Evolutionary conservation across 2,329 filamentous ascomycete genomes (phyloP).

Genomic region (Alternaria rosae): DNA sequence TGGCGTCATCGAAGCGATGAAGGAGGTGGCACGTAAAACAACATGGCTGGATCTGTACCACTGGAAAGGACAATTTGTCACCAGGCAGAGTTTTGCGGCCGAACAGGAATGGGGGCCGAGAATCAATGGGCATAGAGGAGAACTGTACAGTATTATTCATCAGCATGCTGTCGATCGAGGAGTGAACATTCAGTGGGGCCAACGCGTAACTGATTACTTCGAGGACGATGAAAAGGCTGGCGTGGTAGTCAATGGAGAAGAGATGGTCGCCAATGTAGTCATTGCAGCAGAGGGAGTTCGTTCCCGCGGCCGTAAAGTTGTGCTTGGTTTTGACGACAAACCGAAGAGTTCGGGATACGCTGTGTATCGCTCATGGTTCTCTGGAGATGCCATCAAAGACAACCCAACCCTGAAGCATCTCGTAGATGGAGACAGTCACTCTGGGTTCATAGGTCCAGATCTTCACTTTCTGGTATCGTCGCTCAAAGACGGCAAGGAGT

Average conservation of each 20-base stretch:
- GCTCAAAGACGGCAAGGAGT: slow-evolving; percentile 45
- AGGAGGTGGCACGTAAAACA: slow-evolving; percentile 59
- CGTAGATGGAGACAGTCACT: slow-evolving; percentile 44
- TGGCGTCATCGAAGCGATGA: slow-evolving; percentile 57
- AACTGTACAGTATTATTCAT: slow-evolving; percentile 66
- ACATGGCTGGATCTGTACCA: slow-evolving; percentile 68
- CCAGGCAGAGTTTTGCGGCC: slow-evolving; percentile 58
- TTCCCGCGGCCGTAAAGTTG: slow-evolving; percentile 59
- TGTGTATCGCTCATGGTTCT: slow-evolving; percentile 59
- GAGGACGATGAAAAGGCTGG: slow-evolving; percentile 62
- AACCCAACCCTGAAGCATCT: slow-evolving; percentile 41
- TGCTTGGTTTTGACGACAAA: slow-evolving; percentile 61
- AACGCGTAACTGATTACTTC: slow-evolving; percentile 62
- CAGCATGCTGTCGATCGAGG: slow-evolving; percentile 61
- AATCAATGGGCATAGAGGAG: slow-evolving; percentile 68
- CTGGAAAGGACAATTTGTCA: slow-evolving; percentile 68
- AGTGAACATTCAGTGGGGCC: slow-evolving; percentile 62
- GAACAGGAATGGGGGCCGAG: slow-evolving; percentile 56
- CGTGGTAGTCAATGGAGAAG: slow-evolving; percentile 59
- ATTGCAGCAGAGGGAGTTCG: slow-evolving; percentile 63
- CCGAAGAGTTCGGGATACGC: slow-evolving; percentile 63
- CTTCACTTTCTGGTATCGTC: slow-evolving; percentile 48
- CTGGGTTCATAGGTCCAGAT: slow-evolving; percentile 45
- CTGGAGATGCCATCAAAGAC: slow-evolving; percentile 33
- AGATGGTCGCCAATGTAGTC: slow-evolving; percentile 57